phyloP scores from a whole-genome alignment of 1,284 basidiomycete genomes.

The Trichosporon inkin region DNA sequence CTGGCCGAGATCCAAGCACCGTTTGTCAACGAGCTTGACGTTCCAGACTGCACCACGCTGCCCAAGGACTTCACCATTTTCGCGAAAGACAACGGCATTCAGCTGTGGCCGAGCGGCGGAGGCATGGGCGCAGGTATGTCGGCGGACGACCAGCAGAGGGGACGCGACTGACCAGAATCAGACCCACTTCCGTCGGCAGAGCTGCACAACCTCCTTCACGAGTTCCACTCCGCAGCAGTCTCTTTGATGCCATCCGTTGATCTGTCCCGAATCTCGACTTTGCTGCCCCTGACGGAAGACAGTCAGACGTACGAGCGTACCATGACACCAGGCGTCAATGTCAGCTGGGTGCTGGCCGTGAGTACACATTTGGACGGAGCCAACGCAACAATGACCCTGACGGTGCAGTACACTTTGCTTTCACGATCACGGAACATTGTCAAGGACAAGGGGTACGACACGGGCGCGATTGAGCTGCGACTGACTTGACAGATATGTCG shows the following conservation, averaged over 20 bases:
- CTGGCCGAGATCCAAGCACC: slow-evolving; percentile 20
- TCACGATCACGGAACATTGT: slow-evolving; percentile 47
- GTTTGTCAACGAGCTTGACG: slow-evolving; percentile 44
- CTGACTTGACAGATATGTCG: not conserved
- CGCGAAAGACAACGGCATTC: slow-evolving; percentile 37
- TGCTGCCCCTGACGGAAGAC: slow-evolving; percentile 31
- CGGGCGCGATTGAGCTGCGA: not conserved
- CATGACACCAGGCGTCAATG: slow-evolving; percentile 26
- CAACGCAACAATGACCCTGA: not conserved
- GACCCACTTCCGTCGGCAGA: slow-evolving; percentile 46
- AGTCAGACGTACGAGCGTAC: slow-evolving; percentile 27
- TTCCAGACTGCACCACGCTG: slow-evolving; percentile 47
- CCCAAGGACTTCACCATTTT: slow-evolving; percentile 40
- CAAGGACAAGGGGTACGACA: slow-evolving; percentile 46
- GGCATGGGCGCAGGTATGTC: slow-evolving; percentile 45
- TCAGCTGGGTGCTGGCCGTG: slow-evolving; percentile 48
- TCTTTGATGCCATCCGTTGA: slow-evolving; percentile 14
- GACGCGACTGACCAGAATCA: slow-evolving; percentile 15
- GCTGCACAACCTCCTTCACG: slow-evolving; percentile 47
- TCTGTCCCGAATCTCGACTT: not conserved
- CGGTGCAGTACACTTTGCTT: slow-evolving; percentile 41
- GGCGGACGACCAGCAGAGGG: not conserved
- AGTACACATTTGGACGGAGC: slow-evolving; percentile 16
- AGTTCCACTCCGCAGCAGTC: slow-evolving; percentile 33
- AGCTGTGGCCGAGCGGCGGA: slow-evolving; percentile 49